Percentiles rank a stretch among this genome's conserved stretches.
Evolutionary conservation across 345 rosid genomes (phyloP).

Genomic region (Eucalyptus marginata): DNA sequence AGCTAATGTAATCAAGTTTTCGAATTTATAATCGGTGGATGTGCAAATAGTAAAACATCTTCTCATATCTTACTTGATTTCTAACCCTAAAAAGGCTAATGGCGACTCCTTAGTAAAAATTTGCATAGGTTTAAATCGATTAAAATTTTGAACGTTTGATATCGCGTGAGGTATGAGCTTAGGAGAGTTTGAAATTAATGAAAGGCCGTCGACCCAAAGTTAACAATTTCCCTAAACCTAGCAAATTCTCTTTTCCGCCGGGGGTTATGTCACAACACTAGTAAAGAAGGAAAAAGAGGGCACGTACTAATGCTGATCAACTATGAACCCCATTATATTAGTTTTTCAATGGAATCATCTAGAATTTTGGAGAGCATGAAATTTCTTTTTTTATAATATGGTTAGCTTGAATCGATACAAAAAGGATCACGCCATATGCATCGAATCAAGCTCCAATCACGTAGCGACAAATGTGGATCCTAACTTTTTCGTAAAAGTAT

Average conservation of each 20-base stretch:
- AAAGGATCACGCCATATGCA: background rate
- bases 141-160: too few relatives aligned
- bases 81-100: too few relatives aligned
- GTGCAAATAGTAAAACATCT: background rate
- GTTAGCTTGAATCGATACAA: background rate
- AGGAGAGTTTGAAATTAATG: too few relatives aligned
- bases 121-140: background rate
- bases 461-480: background rate
- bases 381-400: background rate
- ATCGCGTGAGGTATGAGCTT: too few relatives aligned
- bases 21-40: accelerated
- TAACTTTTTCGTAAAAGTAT: background rate
- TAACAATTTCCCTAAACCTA: too few relatives aligned
- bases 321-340: background rate
- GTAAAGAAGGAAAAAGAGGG: background rate
- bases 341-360: background rate
- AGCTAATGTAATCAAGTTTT: background rate
- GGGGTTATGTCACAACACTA: too few relatives aligned
- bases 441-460: background rate
- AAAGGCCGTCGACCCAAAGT: background rate
- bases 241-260: too few relatives aligned
- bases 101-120: background rate
- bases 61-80: background rate
- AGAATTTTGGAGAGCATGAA: background rate
- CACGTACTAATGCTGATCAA: background rate